Evolutionary conservation across 352 stramenopile genomes (phyloP).

Genomic region (Phytophthora hybrid): DNA sequence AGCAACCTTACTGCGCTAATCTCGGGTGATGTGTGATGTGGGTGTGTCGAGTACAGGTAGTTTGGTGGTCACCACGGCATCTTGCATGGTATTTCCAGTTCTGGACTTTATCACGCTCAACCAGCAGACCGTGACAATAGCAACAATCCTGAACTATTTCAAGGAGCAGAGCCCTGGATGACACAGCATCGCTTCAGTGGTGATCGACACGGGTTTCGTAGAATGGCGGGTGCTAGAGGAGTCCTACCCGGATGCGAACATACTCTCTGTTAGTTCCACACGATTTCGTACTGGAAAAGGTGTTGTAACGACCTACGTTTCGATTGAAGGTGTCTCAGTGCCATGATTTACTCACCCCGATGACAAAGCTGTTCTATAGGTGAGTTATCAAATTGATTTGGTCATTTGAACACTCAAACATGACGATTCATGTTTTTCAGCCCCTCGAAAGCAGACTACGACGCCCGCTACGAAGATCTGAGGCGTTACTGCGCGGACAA

Average conservation of each 20-base stretch:
- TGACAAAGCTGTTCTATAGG: conserved; percentile 27
- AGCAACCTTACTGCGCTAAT: neutral
- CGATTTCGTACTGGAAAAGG: conserved; percentile 29
- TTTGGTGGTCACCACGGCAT: no score
- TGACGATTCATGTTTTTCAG: neutral
- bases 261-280: conserved; percentile 33
- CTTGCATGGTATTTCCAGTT: no score
- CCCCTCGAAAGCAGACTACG: conserved; percentile 3
- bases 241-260: conserved; percentile 7
- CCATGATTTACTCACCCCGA: neutral
- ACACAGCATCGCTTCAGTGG: no score
- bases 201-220: no score
- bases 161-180: no score
- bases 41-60: no score
- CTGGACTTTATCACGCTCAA: no score
- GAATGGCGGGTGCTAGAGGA: no score
- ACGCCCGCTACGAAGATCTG: neutral
- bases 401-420: conserved; percentile 3
- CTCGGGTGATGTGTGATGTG: no score
- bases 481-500: conserved; percentile 8
- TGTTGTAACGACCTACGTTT: conserved; percentile 14
- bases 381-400: conserved; percentile 1
- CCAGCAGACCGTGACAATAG: no score
- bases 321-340: conserved; percentile 18
- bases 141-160: no score